Percentiles rank a stretch among this genome's conserved stretches.
Conservation (phyloP, 352 stramenopile species). For the Thraustochytrium sp. region DNA sequence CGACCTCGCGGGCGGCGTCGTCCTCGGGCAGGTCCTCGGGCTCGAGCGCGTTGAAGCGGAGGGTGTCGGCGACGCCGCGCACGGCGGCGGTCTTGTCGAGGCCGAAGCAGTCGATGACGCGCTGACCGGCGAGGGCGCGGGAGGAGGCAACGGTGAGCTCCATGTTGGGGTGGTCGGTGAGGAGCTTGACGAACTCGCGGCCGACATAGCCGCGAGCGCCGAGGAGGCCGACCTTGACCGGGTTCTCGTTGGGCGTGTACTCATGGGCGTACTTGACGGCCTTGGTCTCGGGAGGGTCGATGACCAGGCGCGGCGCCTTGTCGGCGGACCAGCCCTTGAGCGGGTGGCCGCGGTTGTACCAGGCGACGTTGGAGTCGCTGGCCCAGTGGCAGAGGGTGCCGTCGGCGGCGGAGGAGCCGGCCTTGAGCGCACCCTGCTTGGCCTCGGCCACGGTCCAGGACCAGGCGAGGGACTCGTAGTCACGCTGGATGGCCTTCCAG, state of each 20-base stretch:
- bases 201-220: slow-evolving; percentile 75
- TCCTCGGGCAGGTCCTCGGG: slow-evolving; percentile 66
- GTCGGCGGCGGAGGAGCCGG: neutral
- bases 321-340: neutral
- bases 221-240: slow-evolving; percentile 72
- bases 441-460: neutral
- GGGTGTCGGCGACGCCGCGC: slow-evolving; percentile 67
- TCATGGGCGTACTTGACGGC: neutral
- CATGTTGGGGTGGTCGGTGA: slow-evolving; percentile 66
- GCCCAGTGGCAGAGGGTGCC: neutral
- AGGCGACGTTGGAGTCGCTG: slow-evolving; percentile 9
- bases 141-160: slow-evolving; percentile 74
- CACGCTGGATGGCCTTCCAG: neutral
- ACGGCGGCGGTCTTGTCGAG: slow-evolving; percentile 64
- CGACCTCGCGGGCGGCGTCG: slow-evolving; percentile 57
- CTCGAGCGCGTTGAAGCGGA: slow-evolving; percentile 72
- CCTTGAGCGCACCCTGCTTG: neutral
- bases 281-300: neutral
- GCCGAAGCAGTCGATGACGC: slow-evolving; percentile 53
- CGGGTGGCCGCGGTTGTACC: slow-evolving; percentile 16
- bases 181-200: slow-evolving; percentile 71
- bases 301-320: neutral
- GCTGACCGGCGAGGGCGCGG: slow-evolving; percentile 65
- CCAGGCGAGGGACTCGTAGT: neutral
- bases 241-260: slow-evolving; percentile 48